Evolutionary conservation across 176 grass and related monocot genomes (phyloP), one percentile per base, ranked within the genome.

Genomic region (Eremochloa ophiuroides): DNA sequence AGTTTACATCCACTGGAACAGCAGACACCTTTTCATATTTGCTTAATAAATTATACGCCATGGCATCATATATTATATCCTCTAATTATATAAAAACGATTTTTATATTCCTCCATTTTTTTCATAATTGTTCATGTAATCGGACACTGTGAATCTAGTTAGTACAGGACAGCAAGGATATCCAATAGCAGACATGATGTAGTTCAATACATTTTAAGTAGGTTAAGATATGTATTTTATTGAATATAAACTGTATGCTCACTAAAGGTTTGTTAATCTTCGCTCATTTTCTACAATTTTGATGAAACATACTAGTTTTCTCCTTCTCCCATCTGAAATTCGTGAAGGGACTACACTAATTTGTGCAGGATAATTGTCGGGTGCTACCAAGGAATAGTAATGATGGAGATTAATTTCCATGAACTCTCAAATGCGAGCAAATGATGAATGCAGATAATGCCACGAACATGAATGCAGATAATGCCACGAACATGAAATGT

Each of bases 311-410:
- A 60, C 2, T 2, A n/a, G 31, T 31, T 20, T 17, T 3, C 4
- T 58, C 4, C 51, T 25, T 23, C 1, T 8, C 15, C 16, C 30
- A 31, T 17, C 10, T 20, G 41, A 69, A 48, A n/a, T 69, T 81
- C 7, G 0, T 73, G 5, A 34, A 3, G 11, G 1, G 1, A n/a
- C 31, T 22, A 67, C 10, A 26, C 50, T 82, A 29, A 56, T 66
- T 78, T 22, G 31, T 35, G 37, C 44, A 92, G 87, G 62, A 84
- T 89, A 76, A 76, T 92, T 62, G 80, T 92, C 12, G 90, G 90
- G 51, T 92, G 88, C 44, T 75, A 89, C 66, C 83, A 92, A 86
- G 90, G 90, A 71, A 89, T 87, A 17, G 80, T 80, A 74, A 84
- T 81, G 75, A 85, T 84, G 75, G 88, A 92, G 59, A 80, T 89